Base-by-base conservation (phyloP, 2,329 filamentous ascomycete genomes). In the Apiospora saccharicola region DNA sequence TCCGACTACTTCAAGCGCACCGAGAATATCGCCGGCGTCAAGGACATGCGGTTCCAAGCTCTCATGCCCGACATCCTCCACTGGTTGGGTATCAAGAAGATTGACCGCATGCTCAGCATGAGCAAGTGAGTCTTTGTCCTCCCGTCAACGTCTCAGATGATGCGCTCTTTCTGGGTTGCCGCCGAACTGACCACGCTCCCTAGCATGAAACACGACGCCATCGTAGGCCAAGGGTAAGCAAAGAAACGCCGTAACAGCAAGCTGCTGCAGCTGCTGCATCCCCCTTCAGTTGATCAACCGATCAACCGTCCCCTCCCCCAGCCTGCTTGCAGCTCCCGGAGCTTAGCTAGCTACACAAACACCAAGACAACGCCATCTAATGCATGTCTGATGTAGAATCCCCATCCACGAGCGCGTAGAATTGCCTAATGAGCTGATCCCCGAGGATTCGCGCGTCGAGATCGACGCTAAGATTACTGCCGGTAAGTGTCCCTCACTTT, bases 391-490 rank as follows among this genome's bases (percentile, higher is more conserved):
- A 19, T 34, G 44, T 47, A 91, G 90, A 72, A 95, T 95, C 76
- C 94, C 94, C 43, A 98, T 98, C 77, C 88, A 93, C 78, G 95
- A 98, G 84, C 90, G 95, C 73, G 91, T 98, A 68, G 95, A 97
- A 73, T 94, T 98, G 75, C 96, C 96, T 4, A 94, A 97, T 76
- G 93, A 96, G 44, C 91, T 96, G 89, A 98, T 98, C 78, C 96
- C 96, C 16, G 94, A 92, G 75, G 96, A 98, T 83, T 97, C 95
- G 70, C 89, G 96, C 76, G 96, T 98, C n/a, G 96, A 99, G 83
- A 99, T 98, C 79, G 96, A 98, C 83, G 96, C 96, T 73, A 98
- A 98, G 86, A 98, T 98, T 80, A 96, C 96, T 77, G 95, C 96
- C 73, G 96, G 93, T 94, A 84, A 83, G 90, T 84, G 71, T 68